phyloP scores from a whole-genome alignment of 805 yeast species.

The Candida insectalens region DNA sequence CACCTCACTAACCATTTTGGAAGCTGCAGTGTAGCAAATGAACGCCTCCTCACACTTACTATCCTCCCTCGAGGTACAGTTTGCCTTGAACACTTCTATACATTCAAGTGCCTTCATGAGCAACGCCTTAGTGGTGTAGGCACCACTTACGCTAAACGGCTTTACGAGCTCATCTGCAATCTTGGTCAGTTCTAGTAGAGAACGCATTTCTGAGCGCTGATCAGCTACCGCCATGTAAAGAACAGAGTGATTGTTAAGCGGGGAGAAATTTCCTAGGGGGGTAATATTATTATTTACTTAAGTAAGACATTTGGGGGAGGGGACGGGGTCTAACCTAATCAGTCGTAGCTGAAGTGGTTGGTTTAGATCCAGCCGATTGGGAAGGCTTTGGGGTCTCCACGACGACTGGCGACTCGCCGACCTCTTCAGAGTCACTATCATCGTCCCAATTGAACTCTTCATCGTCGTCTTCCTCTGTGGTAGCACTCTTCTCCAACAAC shows the following conservation, averaged over 20 bases:
- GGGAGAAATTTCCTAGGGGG: neutral
- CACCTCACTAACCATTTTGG: conserved; percentile 15
- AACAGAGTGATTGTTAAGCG: neutral
- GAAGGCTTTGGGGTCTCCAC: no score
- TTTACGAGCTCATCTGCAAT: conserved; percentile 7
- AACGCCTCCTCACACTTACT: conserved; percentile 15
- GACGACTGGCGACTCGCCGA: no score
- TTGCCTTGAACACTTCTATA: conserved; percentile 12
- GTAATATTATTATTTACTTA: neutral
- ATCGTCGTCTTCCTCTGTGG: conserved; percentile 32
- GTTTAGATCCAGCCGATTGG: no score
- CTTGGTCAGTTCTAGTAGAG: conserved; percentile 5
- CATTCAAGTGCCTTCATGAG: conserved; percentile 19
- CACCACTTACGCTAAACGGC: neutral
- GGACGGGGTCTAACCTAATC: no score
- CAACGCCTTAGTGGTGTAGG: conserved; percentile 9
- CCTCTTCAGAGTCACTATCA: no score
- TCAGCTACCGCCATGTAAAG: neutral
- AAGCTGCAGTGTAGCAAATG: conserved; percentile 19
- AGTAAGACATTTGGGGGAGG: no score
- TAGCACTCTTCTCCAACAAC: conserved; percentile 35
- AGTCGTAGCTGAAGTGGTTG: no score
- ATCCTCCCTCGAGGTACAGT: conserved; percentile 2
- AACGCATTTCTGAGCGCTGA: conserved; percentile 1
- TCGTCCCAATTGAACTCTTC: conserved; percentile 44